phyloP scores from a whole-genome alignment of 2,329 filamentous ascomycete species.

The Colletotrichum sp. region DNA sequence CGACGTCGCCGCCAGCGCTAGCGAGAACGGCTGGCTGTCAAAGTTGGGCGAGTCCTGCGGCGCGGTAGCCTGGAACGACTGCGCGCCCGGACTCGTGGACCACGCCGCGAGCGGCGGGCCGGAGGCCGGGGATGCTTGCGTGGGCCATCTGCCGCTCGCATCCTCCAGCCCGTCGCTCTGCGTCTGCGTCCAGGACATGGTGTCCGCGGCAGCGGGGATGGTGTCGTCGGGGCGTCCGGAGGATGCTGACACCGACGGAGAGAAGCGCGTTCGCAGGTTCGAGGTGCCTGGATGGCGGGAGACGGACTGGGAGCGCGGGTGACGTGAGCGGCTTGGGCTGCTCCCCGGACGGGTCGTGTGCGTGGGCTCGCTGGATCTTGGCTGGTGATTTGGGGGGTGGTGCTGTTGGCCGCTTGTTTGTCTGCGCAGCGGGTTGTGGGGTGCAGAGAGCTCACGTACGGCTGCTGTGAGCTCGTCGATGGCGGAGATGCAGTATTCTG shows the following conservation, averaged over 20 bases:
- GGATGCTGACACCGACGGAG: not conserved
- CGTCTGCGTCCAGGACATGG: not conserved
- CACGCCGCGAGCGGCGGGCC: not conserved
- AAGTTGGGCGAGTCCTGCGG: not conserved
- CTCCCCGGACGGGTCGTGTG: not conserved
- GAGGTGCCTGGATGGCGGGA: not conserved
- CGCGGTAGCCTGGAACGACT: not conserved
- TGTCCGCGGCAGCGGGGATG: not conserved
- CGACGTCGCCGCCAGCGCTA: not conserved
- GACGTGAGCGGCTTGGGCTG: not conserved
- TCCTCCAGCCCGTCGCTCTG: not conserved
- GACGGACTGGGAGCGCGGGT: not conserved
- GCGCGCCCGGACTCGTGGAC: not conserved
- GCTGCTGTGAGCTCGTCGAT: slow-evolving; percentile 34
- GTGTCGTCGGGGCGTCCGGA: not conserved
- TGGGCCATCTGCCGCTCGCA: not conserved
- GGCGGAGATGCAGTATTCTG: slow-evolving; percentile 35
- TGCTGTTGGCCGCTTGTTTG: not conserved
- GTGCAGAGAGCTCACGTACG: slow-evolving; percentile 27
- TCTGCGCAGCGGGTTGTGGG: not conserved
- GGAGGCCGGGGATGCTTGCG: not conserved
- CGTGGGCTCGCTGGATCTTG: not conserved
- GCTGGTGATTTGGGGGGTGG: not conserved
- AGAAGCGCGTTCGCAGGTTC: not conserved
- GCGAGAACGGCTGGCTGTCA: not conserved